These are phyloP conservation scores for Cercophora samala DNA, from an alignment of 495 filamentous ascomycete genomes.

Conservation along the genomic window DNA sequence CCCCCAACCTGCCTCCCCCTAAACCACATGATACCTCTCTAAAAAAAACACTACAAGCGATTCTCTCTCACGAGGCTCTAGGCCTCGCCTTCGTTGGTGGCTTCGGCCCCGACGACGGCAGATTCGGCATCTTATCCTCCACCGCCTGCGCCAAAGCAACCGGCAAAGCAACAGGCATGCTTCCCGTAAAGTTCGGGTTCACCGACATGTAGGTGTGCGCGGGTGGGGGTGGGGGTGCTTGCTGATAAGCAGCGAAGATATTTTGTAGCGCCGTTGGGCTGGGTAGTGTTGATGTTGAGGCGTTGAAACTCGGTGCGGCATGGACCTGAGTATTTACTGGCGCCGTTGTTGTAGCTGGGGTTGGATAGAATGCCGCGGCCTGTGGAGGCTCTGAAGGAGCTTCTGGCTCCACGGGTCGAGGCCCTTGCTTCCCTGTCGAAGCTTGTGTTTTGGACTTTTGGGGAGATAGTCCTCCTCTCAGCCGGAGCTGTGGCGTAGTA, in stretches of 20 bases:
- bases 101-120: background rate
- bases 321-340: background rate
- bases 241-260: background rate
- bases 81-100: background rate
- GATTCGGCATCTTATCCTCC: background rate
- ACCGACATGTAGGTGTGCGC: background rate
- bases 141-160: too few relatives aligned
- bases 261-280: background rate
- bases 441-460: too few relatives aligned
- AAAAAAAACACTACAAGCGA: background rate
- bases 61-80: background rate
- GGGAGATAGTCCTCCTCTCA: background rate
- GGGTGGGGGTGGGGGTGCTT: background rate
- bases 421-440: too few relatives aligned
- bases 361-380: too few relatives aligned
- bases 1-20: background rate
- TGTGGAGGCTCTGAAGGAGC: too few relatives aligned
- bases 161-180: too few relatives aligned
- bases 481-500: background rate
- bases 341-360: background rate
- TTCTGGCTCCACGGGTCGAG: too few relatives aligned
- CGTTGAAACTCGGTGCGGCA: background rate
- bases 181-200: background rate
- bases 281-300: background rate
- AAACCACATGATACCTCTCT: background rate